Evolutionary conservation across 176 grass and related monocot genomes (phyloP).

Genomic region (Pharus latifolius): DNA sequence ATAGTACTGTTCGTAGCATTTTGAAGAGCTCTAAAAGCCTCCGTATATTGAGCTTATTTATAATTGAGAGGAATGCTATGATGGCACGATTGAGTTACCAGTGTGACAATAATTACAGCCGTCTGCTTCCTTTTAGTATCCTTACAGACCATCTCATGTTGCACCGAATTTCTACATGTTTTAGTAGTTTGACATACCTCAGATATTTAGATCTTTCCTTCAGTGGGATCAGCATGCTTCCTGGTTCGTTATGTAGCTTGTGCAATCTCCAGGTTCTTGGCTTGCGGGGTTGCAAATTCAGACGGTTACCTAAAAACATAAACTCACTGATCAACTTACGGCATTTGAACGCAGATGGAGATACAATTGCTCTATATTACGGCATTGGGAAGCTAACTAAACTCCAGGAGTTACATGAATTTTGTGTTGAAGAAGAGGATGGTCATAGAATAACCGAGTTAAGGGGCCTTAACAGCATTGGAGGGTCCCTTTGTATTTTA

Average conservation of each 20-base stretch:
- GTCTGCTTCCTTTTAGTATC: too few species aligned
- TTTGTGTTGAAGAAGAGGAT: neutral
- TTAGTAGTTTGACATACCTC: constrained; percentile 18
- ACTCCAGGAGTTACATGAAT: constrained; percentile 18
- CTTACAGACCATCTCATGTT: neutral
- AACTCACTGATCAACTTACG: constrained; percentile 10
- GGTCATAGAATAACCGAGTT: constrained; percentile 36
- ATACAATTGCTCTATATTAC: constrained; percentile 12
- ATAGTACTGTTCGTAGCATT: too few species aligned
- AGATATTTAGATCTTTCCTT: constrained; percentile 32
- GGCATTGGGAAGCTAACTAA: constrained; percentile 29
- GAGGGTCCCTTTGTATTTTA: constrained; percentile 10
- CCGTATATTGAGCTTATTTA: constrained; percentile 17
- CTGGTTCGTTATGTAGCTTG: neutral
- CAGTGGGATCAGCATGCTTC: constrained; percentile 10
- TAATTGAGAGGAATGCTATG: neutral
- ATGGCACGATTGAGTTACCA: neutral
- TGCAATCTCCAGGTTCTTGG: constrained; percentile 32
- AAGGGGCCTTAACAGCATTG: neutral
- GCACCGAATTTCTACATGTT: neutral
- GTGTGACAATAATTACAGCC: too few species aligned
- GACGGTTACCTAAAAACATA: constrained; percentile 1
- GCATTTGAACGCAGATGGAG: constrained; percentile 14
- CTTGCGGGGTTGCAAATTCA: neutral
- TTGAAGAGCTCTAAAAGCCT: constrained; percentile 4